These are phyloP conservation scores for Ascomycota sp. DNA, from an alignment of 2,329 filamentous ascomycete species.

Conservation along the genomic window DNA sequence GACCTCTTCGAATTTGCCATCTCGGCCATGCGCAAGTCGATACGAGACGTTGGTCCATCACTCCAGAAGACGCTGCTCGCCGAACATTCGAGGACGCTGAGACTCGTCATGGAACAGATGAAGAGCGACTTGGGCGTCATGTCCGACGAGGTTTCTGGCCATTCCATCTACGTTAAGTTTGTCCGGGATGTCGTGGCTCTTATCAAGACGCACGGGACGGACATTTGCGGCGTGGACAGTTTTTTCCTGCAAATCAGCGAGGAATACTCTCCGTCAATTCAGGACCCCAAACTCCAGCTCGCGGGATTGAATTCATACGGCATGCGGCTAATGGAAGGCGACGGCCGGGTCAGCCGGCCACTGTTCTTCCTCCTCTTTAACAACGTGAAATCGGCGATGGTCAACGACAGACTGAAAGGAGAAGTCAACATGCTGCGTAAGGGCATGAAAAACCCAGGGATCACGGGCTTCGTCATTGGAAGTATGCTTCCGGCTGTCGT, in stretches of 20 bases:
- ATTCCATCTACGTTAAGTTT: conserved; percentile 28
- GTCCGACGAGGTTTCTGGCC: conserved; percentile 16
- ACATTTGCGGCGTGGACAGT: conserved; percentile 30
- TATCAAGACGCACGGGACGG: conserved; percentile 31
- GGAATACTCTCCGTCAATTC: conserved; percentile 32
- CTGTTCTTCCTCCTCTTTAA: conserved; percentile 37
- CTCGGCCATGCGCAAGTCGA: conserved; percentile 26
- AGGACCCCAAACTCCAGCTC: conserved; percentile 35
- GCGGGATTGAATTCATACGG: conserved; percentile 36
- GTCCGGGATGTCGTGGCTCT: conserved; percentile 29
- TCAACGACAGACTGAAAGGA: conserved; percentile 24
- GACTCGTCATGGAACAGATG: conserved; percentile 31
- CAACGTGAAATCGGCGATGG: conserved; percentile 33
- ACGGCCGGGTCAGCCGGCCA: conserved; percentile 22
- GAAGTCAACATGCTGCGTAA: conserved; percentile 24
- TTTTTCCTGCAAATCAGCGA: conserved; percentile 36
- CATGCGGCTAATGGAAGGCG: conserved; percentile 30
- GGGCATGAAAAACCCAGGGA: conserved; percentile 24
- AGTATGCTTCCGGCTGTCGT: conserved; percentile 35
- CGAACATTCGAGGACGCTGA: conserved; percentile 23
- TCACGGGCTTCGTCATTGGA: conserved; percentile 26
- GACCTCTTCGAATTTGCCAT: conserved; percentile 28
- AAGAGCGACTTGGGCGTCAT: conserved; percentile 25
- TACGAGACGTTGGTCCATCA: conserved; percentile 18
- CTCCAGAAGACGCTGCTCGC: conserved; percentile 15